Evolutionary conservation across 2,329 filamentous ascomycete species (phyloP).

Genomic region (Xylariaceae sp.): DNA sequence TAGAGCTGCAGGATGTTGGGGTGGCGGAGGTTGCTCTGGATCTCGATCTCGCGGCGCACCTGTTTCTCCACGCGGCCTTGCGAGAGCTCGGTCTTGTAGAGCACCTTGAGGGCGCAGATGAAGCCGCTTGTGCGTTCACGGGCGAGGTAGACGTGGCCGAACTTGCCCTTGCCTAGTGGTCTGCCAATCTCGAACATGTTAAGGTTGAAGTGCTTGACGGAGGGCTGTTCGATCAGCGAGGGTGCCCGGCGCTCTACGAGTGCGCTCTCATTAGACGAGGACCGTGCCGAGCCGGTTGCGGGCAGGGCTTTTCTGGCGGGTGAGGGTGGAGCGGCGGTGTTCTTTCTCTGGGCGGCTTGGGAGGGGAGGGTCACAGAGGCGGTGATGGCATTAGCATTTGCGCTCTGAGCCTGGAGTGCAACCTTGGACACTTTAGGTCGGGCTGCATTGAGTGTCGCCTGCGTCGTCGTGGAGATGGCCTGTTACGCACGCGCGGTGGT

Average conservation of each 20-base stretch:
- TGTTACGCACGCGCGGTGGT: conserved; percentile 33
- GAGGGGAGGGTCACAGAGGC: conserved; percentile 62
- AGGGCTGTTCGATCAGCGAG: conserved; percentile 52
- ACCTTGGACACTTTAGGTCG: conserved; percentile 82
- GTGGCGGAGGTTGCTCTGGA: conserved; percentile 80
- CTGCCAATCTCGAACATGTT: conserved; percentile 93
- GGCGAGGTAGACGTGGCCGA: conserved; percentile 79
- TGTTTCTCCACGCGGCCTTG: conserved; percentile 78
- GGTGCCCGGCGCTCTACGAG: conserved; percentile 47
- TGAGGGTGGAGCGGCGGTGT: conserved; percentile 43
- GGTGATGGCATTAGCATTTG: conserved; percentile 56
- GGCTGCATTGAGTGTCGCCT: conserved; percentile 50
- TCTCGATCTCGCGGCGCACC: conserved; percentile 81
- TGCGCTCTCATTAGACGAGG: conserved; percentile 43
- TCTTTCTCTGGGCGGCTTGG: conserved; percentile 53
- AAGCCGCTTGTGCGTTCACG: conserved; percentile 74
- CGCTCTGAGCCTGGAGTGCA: conserved; percentile 71
- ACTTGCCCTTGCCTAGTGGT: conserved; percentile 81
- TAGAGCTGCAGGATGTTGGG: conserved; percentile 80
- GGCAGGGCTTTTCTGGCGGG: conserved; percentile 48
- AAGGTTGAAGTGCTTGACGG: conserved; percentile 67
- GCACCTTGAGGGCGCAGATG: conserved; percentile 79
- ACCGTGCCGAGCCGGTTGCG: conserved; percentile 28
- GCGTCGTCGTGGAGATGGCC: conserved; percentile 41
- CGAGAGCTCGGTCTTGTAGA: conserved; percentile 78